Conservation (phyloP, 2,329 filamentous ascomycete species). For the Colletotrichum eleusines region DNA sequence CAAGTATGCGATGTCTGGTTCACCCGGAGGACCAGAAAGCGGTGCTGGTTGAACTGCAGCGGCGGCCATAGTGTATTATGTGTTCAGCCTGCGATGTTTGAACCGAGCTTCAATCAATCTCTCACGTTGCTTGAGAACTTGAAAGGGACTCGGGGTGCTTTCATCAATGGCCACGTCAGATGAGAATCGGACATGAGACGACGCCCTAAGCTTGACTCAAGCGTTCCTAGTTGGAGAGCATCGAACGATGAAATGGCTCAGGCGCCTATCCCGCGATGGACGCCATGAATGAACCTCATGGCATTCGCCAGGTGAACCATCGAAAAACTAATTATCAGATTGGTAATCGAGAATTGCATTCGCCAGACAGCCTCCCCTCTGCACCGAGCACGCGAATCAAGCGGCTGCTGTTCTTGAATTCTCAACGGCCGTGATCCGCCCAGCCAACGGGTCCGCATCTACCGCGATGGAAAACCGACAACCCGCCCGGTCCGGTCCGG, state of each 20-base stretch:
- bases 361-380: slow-evolving; percentile 1
- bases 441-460: background rate
- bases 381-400: background rate
- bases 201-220: slow-evolving; percentile 4
- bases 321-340: background rate
- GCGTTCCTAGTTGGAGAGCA: background rate
- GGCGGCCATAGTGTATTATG: slow-evolving; percentile 45
- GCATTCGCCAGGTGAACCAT: background rate
- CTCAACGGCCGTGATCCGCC: background rate
- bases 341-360: slow-evolving; percentile 17
- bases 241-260: background rate
- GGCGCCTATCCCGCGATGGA: background rate
- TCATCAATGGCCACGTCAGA: background rate
- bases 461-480: too few species aligned
- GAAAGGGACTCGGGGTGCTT: background rate
- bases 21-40: slow-evolving; percentile 52
- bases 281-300: background rate
- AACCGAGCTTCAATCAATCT: too few species aligned
- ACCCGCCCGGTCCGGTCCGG: background rate
- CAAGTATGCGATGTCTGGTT: slow-evolving; percentile 69
- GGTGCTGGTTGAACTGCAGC: slow-evolving; percentile 38
- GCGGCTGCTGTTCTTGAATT: background rate
- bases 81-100: background rate
- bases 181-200: background rate
- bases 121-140: background rate